These are phyloP conservation scores for Cladosporium sp. DNA, from an alignment of 2,329 filamentous ascomycete species.

Conservation along the genomic window DNA sequence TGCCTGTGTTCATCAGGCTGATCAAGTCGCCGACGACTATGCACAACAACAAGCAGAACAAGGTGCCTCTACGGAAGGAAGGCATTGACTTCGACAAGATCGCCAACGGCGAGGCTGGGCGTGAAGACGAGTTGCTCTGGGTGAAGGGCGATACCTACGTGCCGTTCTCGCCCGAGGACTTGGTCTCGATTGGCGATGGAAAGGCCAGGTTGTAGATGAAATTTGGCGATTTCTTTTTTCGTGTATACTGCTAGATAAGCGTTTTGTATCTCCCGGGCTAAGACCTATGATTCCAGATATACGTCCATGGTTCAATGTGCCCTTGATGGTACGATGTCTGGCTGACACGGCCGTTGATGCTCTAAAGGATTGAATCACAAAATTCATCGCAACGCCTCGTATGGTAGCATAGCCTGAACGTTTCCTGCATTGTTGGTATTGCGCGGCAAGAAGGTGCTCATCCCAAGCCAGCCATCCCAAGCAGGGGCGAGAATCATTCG, in stretches of 20 bases:
- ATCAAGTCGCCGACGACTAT: slow-evolving; percentile 58
- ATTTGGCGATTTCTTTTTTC: neutral
- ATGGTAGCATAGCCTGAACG: neutral
- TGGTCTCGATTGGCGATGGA: slow-evolving; percentile 8
- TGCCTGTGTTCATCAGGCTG: slow-evolving; percentile 70
- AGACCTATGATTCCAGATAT: neutral
- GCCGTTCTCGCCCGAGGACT: slow-evolving; percentile 57
- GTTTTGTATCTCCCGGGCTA: neutral
- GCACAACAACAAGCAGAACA: slow-evolving; percentile 81
- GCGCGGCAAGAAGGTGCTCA: neutral
- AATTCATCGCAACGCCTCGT: neutral
- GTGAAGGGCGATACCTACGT: slow-evolving; percentile 55
- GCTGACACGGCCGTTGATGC: neutral
- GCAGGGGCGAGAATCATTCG: no score
- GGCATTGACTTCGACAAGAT: slow-evolving; percentile 86
- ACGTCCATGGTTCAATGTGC: neutral
- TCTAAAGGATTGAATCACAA: neutral
- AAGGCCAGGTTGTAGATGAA: slow-evolving; percentile 19
- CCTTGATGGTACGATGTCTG: neutral
- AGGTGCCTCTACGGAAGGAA: slow-evolving; percentile 83
- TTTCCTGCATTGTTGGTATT: neutral
- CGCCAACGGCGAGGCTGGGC: slow-evolving; percentile 45
- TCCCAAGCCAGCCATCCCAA: no score
- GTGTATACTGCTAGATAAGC: neutral
- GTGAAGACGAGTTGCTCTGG: slow-evolving; percentile 53